Evolutionary conservation across 257 asterid genomes (phyloP), one percentile per base, ranked within the genome.

Genomic region (Solanum appendiculatum): DNA sequence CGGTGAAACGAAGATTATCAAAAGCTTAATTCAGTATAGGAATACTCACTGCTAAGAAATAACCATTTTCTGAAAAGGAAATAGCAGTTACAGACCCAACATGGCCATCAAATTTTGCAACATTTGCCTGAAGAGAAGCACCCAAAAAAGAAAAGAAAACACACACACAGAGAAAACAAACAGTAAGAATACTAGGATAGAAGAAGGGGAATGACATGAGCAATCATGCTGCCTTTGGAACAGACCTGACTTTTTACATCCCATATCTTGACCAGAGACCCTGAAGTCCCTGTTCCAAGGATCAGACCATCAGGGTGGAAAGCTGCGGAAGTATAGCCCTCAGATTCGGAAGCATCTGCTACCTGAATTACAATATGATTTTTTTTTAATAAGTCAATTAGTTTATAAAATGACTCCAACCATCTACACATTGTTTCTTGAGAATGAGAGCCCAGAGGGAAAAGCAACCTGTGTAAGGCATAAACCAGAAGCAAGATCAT

Each of bases 231-330:
- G 36, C 10, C 69, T 46, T 80, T 68, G 85, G 23, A 34, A 46
- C 89, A n/a, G 86, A 97, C 99, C 98, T 97, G 99, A 91, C 92
- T 95, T 90, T 97, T 97, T 36, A 97, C 99, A 93, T 97, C 99
- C 99, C 99, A 97, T 83, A 97, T 96, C 95, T 93, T 97, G 80
- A 95, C 98, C 25, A 91, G 20, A 86, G 95, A 86, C 44, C 92
- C 94, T 42, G 97, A 86, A 77, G 99, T 96, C 86, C 99, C 99
- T 78, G 98, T 96, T 85, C 99, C 99, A 84, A 97, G 98, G 91
- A 97, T 96, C 81, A 96, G 98, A 85, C 99, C 99, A 93, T 97
- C 99, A 81, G 99, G 99, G 87, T 97, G 99, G 92, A 97, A 96
- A 88, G 99, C 95, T 60, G 99, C 98, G 80, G 99, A 92, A 29